Conservation (phyloP, 164 flowering plant genomes). For the Dillenia suffruticosa region DNA sequence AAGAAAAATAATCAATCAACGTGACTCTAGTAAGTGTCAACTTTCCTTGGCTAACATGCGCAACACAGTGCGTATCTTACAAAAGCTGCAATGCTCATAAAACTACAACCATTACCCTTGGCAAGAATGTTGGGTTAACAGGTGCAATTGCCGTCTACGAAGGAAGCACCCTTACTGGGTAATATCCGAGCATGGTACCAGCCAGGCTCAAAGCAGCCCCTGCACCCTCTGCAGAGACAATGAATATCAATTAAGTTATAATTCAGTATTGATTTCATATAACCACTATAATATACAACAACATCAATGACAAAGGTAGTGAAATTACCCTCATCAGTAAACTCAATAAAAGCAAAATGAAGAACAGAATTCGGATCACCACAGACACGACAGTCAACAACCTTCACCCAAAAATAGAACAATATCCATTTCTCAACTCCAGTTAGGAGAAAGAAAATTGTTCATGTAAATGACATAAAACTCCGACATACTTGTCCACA, state of each 20-base stretch:
- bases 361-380: constrained; percentile 96
- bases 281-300: constrained; percentile 1
- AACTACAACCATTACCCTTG: constrained; percentile 45
- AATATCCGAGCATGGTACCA: constrained; percentile 95
- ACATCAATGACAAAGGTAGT: constrained; percentile 3
- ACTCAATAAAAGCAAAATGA: constrained; percentile 94
- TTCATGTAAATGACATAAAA: background rate
- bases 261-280: background rate
- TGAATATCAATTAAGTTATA: background rate
- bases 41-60: too few species aligned
- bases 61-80: too few species aligned
- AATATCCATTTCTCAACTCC: background rate
- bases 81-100: too few species aligned
- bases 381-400: constrained; percentile 96
- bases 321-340: constrained; percentile 86
- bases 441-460: background rate
- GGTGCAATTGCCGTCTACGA: constrained; percentile 99
- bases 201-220: constrained; percentile 75
- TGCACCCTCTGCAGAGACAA: constrained; percentile 70
- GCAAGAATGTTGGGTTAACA: constrained; percentile 92
- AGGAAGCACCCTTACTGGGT: constrained; percentile 92
- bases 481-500: constrained; percentile 67
- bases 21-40: background rate
- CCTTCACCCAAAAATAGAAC: constrained; percentile 38
- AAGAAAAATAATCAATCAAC: background rate